Percentiles rank a stretch among this genome's conserved stretches.
Conservation (phyloP, 2,329 filamentous ascomycete species). For the Cladosporium sp. region DNA sequence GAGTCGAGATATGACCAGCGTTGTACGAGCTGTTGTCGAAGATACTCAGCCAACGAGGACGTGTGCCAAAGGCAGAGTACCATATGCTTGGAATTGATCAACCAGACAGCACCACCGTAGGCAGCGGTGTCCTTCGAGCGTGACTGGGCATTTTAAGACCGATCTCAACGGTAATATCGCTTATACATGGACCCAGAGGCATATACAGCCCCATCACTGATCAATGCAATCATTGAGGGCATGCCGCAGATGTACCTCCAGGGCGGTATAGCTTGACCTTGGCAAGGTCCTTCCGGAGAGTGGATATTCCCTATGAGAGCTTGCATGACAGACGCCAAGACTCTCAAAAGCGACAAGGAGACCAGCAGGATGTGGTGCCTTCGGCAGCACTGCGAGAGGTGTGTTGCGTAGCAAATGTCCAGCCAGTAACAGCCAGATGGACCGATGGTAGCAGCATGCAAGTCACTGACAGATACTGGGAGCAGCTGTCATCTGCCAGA, state of each 20-base stretch:
- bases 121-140: background rate
- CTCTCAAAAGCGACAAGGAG: background rate
- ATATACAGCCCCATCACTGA: background rate
- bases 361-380: background rate
- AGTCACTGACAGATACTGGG: background rate
- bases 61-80: background rate
- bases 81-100: background rate
- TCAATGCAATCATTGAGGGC: background rate
- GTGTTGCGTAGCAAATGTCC: background rate
- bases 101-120: background rate
- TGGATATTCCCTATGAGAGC: background rate
- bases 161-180: background rate
- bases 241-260: background rate
- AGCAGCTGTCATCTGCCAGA: background rate
- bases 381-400: background rate
- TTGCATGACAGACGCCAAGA: background rate
- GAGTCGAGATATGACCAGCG: background rate
- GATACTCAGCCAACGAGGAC: background rate
- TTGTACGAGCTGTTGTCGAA: background rate
- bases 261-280: background rate
- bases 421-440: background rate
- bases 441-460: background rate
- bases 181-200: background rate
- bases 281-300: background rate
- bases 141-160: background rate